Percentiles rank a stretch among this genome's conserved stretches.
Evolutionary conservation across 2,329 filamentous ascomycete species (phyloP).

Genomic region (Aspergillus sp.): DNA sequence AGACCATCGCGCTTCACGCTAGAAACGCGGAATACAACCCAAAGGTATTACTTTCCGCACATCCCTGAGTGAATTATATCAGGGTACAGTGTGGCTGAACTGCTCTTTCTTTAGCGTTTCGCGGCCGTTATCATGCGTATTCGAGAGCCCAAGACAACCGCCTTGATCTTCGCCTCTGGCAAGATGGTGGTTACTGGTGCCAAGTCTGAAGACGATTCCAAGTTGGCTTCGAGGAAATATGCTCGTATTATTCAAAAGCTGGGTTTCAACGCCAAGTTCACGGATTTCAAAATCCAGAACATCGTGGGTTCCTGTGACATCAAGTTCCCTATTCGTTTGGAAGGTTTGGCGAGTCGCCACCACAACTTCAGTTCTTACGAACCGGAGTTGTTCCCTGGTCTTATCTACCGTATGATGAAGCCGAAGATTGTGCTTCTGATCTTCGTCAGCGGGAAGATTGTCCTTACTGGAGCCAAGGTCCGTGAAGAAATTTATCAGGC

Average conservation of each 20-base stretch:
- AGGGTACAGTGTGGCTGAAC: slow-evolving; percentile 48
- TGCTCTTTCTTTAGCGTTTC: slow-evolving; percentile 71
- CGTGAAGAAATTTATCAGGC: slow-evolving; percentile 97
- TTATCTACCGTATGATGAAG: slow-evolving; percentile 99
- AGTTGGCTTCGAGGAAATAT: slow-evolving; percentile 95
- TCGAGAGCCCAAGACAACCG: slow-evolving; percentile 96
- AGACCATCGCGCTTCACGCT: slow-evolving; percentile 97
- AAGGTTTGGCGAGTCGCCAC: slow-evolving; percentile 93
- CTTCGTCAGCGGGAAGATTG: slow-evolving; percentile 97
- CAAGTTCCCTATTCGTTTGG: slow-evolving; percentile 97
- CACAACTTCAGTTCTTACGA: slow-evolving; percentile 99
- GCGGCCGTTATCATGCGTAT: slow-evolving; percentile 99
- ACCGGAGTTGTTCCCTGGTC: slow-evolving; percentile 95
- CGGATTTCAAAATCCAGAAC: slow-evolving; percentile 99
- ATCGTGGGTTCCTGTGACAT: slow-evolving; percentile 99
- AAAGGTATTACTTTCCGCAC: slow-evolving; percentile 66
- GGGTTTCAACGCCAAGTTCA: slow-evolving; percentile 99
- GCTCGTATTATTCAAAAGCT: slow-evolving; percentile 99
- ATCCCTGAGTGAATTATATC: slow-evolving; percentile 32
- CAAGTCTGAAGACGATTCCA: slow-evolving; percentile 96
- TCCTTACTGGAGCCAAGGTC: slow-evolving; percentile 95
- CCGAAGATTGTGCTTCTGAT: slow-evolving; percentile 98
- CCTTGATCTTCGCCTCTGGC: slow-evolving; percentile 94
- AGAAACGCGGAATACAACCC: slow-evolving; percentile 98
- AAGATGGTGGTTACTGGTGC: slow-evolving; percentile 99